Base-by-base conservation (phyloP, 2,329 filamentous ascomycete species). In the Colletotrichum sp. region DNA sequence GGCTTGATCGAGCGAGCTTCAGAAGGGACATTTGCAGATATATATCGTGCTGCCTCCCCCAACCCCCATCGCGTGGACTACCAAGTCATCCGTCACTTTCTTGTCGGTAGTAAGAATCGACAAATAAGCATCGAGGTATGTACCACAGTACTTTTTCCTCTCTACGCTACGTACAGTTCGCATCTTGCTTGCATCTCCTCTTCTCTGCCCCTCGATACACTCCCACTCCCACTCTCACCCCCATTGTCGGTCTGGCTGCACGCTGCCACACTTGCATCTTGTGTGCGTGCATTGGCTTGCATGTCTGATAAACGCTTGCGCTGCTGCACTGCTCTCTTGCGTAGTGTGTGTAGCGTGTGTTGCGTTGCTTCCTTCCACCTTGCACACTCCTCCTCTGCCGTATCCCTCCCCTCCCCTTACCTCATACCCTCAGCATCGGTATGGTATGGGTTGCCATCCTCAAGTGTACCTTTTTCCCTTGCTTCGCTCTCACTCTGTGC, bases 271-370 rank as follows among this genome's bases (percentile, higher is more conserved):
- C 73, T 58, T 73, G 70, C 73, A 68, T 75, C 52, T 62, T 48
- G 60, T 69, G 62, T 75, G 73, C 56, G 62, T 75, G 73, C 73
- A 75, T 71, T 62, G 62, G 73, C 73, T 73, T 72, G 73, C 73
- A 73, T 66, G 73, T 72, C 55, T 73, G 73, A 75, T 75, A 68
- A 65, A 75, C 73, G 69, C 73, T 73, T 67, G 73, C 73, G 39
- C 61, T 52, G 69, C 30, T 62, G 64, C 55, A 58, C 55, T 27
- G 66, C 56, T 39, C 43, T 56, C 15, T 61, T 55, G 70, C 62
- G 32, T 12, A 27, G 61, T 16, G 34, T 69, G 60, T 34, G 34
- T 69, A 52, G n/a, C 43, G 7, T 48, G 67, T 55, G n/a, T 62
- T 70, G 62, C 71, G 66, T 70, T 56, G 71, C 66, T n/a, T 74